phyloP scores from a whole-genome alignment of 78 protist genomes.

The Cavenderia fasciculata region DNA sequence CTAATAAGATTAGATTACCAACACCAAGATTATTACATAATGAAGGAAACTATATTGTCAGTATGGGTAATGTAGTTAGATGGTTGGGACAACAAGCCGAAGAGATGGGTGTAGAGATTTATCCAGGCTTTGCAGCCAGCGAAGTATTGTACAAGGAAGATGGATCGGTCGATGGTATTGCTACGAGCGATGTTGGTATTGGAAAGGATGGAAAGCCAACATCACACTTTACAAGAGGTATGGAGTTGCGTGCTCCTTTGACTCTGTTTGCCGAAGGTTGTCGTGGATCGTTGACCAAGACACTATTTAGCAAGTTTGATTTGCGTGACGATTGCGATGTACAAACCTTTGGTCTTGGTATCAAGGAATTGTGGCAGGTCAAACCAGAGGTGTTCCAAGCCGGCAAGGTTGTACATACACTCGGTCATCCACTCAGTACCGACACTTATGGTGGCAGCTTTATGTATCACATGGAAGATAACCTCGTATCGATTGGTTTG shows the following conservation, averaged over 20 bases:
- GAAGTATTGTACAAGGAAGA: constrained; percentile 86
- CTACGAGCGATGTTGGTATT: constrained; percentile 93
- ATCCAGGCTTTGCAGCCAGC: constrained; percentile 92
- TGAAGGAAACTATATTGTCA: constrained; percentile 96
- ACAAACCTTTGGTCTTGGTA: constrained; percentile 97
- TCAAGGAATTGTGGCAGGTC: constrained; percentile 97
- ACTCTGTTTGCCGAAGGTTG: constrained; percentile 97
- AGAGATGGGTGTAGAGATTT: constrained; percentile 96
- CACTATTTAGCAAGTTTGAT: constrained; percentile 72
- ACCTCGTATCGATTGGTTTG: constrained; percentile 89
- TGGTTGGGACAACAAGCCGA: constrained; percentile 96
- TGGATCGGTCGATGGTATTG: constrained; percentile 89
- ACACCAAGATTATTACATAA: constrained; percentile 88
- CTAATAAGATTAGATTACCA: constrained; percentile 40
- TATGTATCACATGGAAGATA: constrained; percentile 92
- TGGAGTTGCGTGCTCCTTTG: constrained; percentile 92
- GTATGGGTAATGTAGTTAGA: constrained; percentile 81
- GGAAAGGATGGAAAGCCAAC: constrained; percentile 86
- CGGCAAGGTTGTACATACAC: constrained; percentile 90
- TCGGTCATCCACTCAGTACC: constrained; percentile 93
- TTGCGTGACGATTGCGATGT: constrained; percentile 81
- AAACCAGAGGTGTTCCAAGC: constrained; percentile 81
- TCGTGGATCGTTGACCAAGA: constrained; percentile 93
- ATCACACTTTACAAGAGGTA: constrained; percentile 90
- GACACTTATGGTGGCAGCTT: constrained; percentile 97